Base-by-base conservation (phyloP, 768 basidiomycete genomes). In the Amanita pallidorosea region DNA sequence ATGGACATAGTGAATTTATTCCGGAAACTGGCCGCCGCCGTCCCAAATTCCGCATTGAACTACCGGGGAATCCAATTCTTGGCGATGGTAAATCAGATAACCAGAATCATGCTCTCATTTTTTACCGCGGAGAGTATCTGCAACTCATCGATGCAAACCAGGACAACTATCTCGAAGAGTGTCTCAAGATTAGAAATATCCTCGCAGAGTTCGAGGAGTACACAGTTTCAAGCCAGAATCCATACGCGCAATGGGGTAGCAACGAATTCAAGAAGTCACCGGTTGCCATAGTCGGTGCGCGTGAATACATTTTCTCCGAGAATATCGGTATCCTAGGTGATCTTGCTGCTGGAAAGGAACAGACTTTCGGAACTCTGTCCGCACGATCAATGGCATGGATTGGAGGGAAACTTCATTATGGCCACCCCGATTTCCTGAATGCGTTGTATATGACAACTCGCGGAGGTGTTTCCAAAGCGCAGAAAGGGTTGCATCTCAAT, bases 71-170 rank as follows among this genome's bases (percentile, higher is more conserved):
- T 70, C 96, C 96, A 1, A 99, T 99, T 70, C 79, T 98, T 47
- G 96, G 95, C 53, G 96, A 99, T 61, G 96, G 96, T 53, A 99
- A 99, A 70, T 95, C 92, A 22, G 96, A 99, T 73, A 99, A 99
- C 68, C 96, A 98, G 78, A 98, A 99, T 66, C 96, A 99, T 59
- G 95, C 96, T 25, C 94, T 99, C 67, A 83, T 99, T 67, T 99
- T 98, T 74, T 97, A 98, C 70, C 91, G 96, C 54, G 96, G 96
- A 59, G 96, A 98, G 70, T 99, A 98, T 67, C 74, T 99, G 4
- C 96, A 99, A 70, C 89, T 99, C 56, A 97, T 99, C 65, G 96
- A 99, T 58, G 96, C 96, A 66, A 99, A 99, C 65, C 95, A 99
- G 71, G 96, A 99, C 70, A 97, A 99, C 70, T 99, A 99, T 62